phyloP scores from a whole-genome alignment of 2,329 filamentous ascomycete genomes.

The Emydomyces testavorans region DNA sequence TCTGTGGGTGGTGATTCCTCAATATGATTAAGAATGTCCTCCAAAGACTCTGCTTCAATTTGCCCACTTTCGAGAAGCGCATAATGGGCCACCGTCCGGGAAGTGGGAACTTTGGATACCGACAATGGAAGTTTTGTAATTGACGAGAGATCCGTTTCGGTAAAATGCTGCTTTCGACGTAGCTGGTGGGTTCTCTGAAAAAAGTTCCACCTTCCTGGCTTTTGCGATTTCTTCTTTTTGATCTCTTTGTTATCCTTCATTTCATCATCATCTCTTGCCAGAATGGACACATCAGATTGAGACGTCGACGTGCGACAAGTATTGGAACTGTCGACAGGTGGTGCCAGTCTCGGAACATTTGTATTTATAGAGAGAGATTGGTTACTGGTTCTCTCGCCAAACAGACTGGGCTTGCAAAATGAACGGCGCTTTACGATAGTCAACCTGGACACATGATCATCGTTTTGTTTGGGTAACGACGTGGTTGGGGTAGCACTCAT shows the following conservation, averaged over 20 bases:
- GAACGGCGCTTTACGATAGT: slow-evolving; percentile 20
- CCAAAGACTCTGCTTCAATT: slow-evolving; percentile 29
- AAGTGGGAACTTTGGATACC: slow-evolving; percentile 28
- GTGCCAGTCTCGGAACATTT: slow-evolving; percentile 18
- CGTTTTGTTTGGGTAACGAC: background rate
- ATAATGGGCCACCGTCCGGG: slow-evolving; percentile 46
- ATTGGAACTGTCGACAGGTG: slow-evolving; percentile 19
- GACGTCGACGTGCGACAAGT: slow-evolving; percentile 13
- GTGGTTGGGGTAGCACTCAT: slow-evolving; percentile 16
- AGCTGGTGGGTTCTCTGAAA: slow-evolving; percentile 39
- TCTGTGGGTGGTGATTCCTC: slow-evolving; percentile 33
- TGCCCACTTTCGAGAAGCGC: slow-evolving; percentile 43
- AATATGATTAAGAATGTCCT: slow-evolving; percentile 30
- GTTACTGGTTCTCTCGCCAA: background rate
- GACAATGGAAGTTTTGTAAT: slow-evolving; percentile 29
- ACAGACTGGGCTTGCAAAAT: slow-evolving; percentile 14
- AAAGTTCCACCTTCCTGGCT: slow-evolving; percentile 46
- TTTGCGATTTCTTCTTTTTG: slow-evolving; percentile 24
- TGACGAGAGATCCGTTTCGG: slow-evolving; percentile 42
- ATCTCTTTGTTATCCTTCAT: slow-evolving; percentile 14
- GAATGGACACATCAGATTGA: slow-evolving; percentile 13
- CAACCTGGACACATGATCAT: background rate
- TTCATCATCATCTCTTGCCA: slow-evolving; percentile 16
- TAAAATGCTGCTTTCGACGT: slow-evolving; percentile 19
- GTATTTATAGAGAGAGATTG: slow-evolving; percentile 18